Evolutionary conservation across 495 filamentous ascomycete genomes (phyloP).

Genomic region (Hypoxylon intermedium): DNA sequence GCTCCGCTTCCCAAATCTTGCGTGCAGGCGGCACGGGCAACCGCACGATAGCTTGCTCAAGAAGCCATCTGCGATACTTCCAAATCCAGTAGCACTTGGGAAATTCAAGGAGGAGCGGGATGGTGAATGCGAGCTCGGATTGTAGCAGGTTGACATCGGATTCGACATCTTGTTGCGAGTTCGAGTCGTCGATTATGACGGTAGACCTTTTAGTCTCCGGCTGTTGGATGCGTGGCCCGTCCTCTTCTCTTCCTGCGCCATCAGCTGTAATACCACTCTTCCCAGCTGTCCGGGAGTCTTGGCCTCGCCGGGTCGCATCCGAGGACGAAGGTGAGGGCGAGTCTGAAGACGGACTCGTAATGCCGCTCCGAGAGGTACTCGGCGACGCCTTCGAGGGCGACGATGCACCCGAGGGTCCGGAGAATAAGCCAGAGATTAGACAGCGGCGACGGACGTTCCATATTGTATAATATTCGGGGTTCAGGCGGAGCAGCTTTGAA

Average conservation of each 20-base stretch:
- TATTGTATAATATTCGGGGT: constrained; percentile 97
- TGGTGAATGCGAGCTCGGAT: constrained; percentile 76
- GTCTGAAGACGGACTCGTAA: constrained; percentile 59
- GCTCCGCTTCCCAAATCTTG: constrained; percentile 80
- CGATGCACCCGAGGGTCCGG: constrained; percentile 56
- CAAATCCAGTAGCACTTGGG: constrained; percentile 99
- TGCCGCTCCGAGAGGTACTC: constrained; percentile 61
- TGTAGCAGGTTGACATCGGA: constrained; percentile 51
- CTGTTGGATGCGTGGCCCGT: not conserved
- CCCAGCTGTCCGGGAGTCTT: constrained; percentile 58
- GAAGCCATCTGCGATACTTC: constrained; percentile 92
- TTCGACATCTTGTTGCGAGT: constrained; percentile 21
- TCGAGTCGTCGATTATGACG: not conserved
- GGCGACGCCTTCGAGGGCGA: constrained; percentile 63
- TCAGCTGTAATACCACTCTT: constrained; percentile 65
- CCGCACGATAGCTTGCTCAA: constrained; percentile 71
- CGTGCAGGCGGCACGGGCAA: constrained; percentile 63
- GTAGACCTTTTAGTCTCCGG: not conserved
- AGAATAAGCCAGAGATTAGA: constrained; percentile 63
- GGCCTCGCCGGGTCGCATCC: constrained; percentile 56
- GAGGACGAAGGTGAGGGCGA: constrained; percentile 56
- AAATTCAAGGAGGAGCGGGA: constrained; percentile 80
- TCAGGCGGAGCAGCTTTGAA: constrained; percentile 78
- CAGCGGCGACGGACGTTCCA: constrained; percentile 91
- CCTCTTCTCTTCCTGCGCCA: not conserved